phyloP scores from a whole-genome alignment of 768 basidiomycete genomes.

The Galerina marginata region DNA sequence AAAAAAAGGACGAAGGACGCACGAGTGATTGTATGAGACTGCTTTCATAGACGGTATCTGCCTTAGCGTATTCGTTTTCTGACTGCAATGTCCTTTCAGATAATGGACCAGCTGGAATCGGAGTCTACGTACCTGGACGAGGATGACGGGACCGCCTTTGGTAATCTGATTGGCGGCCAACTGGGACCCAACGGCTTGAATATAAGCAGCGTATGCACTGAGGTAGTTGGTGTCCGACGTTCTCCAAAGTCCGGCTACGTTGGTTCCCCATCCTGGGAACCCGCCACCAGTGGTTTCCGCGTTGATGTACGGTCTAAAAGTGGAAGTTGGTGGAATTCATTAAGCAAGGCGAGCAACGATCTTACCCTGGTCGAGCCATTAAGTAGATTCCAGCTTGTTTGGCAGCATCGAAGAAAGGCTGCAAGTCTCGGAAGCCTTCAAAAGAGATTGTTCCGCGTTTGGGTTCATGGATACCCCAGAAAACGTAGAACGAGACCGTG shows the following conservation, averaged over 20 bases:
- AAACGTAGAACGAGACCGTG: conserved; percentile 49
- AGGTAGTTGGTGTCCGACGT: conserved; percentile 45
- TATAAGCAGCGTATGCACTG: conserved; percentile 55
- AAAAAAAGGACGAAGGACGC: neutral
- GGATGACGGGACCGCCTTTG: conserved; percentile 61
- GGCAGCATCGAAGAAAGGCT: conserved; percentile 59
- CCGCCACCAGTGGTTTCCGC: conserved; percentile 56
- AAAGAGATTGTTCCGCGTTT: conserved; percentile 57
- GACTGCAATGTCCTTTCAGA: conserved; percentile 32
- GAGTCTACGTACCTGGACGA: conserved; percentile 36
- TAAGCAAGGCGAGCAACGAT: neutral
- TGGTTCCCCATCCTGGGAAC: conserved; percentile 62
- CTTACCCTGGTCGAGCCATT: conserved; percentile 55
- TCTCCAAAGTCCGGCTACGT: conserved; percentile 52
- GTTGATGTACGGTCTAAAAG: conserved; percentile 47
- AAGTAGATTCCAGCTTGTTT: conserved; percentile 60
- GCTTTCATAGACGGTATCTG: conserved; percentile 45
- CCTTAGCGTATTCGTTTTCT: conserved; percentile 59
- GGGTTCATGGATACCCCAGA: conserved; percentile 50
- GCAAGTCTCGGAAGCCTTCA: conserved; percentile 57
- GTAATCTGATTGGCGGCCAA: conserved; percentile 61
- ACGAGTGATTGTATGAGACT: conserved; percentile 42
- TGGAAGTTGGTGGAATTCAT: neutral
- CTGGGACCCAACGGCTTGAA: conserved; percentile 49
- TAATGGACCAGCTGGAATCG: neutral